A percentile compares a stretch with the other conserved stretches of the same genome.
These are phyloP conservation scores for Acer negundo DNA, from an alignment of 345 rosid genomes.

Conservation along the genomic window DNA sequence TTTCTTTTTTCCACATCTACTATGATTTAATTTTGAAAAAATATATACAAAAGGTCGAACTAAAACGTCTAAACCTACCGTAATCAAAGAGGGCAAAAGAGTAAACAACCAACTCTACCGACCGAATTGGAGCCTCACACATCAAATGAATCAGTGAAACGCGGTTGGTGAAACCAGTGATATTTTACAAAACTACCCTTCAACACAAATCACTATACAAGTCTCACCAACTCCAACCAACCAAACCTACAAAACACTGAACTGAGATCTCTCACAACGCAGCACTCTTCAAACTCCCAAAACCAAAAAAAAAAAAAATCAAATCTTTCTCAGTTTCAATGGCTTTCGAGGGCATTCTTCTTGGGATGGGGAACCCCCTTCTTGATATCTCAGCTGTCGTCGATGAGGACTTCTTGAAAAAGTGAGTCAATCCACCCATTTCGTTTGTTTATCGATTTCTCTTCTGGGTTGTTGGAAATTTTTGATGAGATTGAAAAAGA, in stretches of 20 bases:
- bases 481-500: too few relatives aligned
- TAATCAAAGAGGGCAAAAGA: neutral
- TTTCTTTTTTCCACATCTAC: too few relatives aligned
- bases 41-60: too few relatives aligned
- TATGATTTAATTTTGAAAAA: too few relatives aligned
- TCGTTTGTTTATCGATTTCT: neutral
- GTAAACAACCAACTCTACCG: neutral
- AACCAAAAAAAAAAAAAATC: neutral
- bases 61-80: neutral
- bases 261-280: neutral
- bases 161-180: neutral
- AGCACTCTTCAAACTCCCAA: neutral
- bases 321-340: conserved; percentile 29
- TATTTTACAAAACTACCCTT: conserved; percentile 14
- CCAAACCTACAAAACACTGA: too few relatives aligned
- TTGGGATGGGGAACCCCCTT: conserved; percentile 98
- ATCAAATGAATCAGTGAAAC: too few relatives aligned
- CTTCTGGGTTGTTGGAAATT: neutral
- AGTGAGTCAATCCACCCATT: conserved; percentile 40
- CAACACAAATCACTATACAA: neutral
- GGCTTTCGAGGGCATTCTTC: conserved; percentile 67
- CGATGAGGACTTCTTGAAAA: conserved; percentile 75
- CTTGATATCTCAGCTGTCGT: conserved; percentile 96
- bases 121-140: too few relatives aligned
- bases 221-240: too few relatives aligned